Evolutionary conservation across 1,284 basidiomycete species (phyloP), one percentile per base, ranked within the genome.

Genomic region (Ustilago cynodontis): DNA sequence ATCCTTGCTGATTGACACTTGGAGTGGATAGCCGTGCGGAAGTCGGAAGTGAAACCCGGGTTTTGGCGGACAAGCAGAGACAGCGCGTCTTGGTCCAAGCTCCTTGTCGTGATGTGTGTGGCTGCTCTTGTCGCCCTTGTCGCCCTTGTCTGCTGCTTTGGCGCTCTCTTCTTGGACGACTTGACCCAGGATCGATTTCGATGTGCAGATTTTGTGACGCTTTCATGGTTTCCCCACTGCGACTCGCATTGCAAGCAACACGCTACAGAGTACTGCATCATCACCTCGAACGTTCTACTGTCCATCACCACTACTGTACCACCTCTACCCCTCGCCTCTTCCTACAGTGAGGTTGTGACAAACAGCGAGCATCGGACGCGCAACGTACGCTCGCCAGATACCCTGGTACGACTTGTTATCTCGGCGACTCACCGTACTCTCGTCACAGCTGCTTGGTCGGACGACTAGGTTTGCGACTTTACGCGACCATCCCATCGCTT

Each of bases 141-240:
- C n/a, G n/a, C n/a, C n/a, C n/a, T n/a, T n/a, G n/a, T n/a, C n/a
- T n/a, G n/a, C n/a, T n/a, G n/a, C n/a, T n/a, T n/a, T n/a, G n/a
- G n/a, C n/a, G n/a, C n/a, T n/a, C n/a, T n/a, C n/a, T n/a, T n/a
- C n/a, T n/a, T n/a, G n/a, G n/a, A n/a, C n/a, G n/a, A n/a, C n/a
- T 10, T 28, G 58, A 60, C 58, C 58, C 58, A 60, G 58, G 58
- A 60, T 60, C 57, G 43, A 51, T 33, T 47, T 22, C 14, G 13
- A 22, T n/a, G 14, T 31, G 50, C 31, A 58, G 26, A 47, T 37
- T 52, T 39, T 50, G 18, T n/a, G n/a, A n/a, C n/a, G n/a, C n/a
- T n/a, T n/a, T 22, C 37, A 33, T 33, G 31, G 9, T 58, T 49
- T 59, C 58, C 50, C 37, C 58, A 60, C 49, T 52, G 47, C 50